Percentiles rank a stretch among this genome's conserved stretches.
Conservation (phyloP, 108 stramenopile genomes). For the Mayamaea pseudoterrestris region DNA sequence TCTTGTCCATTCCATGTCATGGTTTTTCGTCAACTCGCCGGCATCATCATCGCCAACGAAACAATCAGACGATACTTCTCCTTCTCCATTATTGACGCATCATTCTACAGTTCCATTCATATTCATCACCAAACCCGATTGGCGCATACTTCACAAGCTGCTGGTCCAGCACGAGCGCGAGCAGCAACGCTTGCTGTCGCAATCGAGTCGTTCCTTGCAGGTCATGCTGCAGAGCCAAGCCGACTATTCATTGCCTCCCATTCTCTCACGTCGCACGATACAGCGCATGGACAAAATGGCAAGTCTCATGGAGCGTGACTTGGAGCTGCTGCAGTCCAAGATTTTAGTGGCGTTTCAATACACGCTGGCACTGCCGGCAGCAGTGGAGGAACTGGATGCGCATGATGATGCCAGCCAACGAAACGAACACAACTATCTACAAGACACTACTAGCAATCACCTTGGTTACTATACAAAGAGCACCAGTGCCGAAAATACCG, state of each 20-base stretch:
- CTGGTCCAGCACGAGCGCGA: constrained; percentile 13
- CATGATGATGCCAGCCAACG: neutral
- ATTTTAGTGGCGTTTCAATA: constrained; percentile 14
- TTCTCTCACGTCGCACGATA: constrained; percentile 7
- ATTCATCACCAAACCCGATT: constrained; percentile 5
- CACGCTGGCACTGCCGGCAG: constrained; percentile 3
- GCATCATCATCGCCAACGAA: too few relatives aligned
- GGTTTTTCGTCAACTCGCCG: too few relatives aligned
- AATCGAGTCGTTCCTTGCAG: constrained; percentile 23
- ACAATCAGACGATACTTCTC: too few relatives aligned
- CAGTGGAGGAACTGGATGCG: too few relatives aligned
- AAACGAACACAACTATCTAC: neutral
- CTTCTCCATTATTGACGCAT: too few relatives aligned
- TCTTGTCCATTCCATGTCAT: too few relatives aligned
- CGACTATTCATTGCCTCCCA: neutral
- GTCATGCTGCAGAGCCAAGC: constrained; percentile 12
- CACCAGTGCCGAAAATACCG: constrained; percentile 1
- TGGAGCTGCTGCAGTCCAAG: constrained; percentile 6
- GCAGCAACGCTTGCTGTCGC: constrained; percentile 6
- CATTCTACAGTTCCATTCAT: constrained; percentile 7
- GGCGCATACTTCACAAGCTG: neutral
- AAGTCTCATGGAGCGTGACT: constrained; percentile 18
- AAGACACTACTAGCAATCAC: constrained; percentile 5
- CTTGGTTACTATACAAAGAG: neutral
- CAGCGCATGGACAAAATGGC: constrained; percentile 18